Conservation (phyloP, 2,329 filamentous ascomycete genomes). For the Clarireedia monteithiana region DNA sequence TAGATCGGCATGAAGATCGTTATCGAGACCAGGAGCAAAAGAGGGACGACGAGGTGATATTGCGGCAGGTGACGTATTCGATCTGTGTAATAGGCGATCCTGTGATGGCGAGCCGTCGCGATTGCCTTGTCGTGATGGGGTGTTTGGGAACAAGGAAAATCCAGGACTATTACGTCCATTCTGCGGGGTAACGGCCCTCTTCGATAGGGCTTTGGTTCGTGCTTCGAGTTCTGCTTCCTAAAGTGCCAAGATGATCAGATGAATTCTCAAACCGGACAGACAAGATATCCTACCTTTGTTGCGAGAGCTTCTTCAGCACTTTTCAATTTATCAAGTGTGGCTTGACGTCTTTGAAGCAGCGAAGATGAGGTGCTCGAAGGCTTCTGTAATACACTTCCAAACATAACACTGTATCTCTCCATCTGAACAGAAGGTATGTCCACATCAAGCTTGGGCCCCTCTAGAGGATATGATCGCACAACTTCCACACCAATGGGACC, state of each 20-base stretch:
- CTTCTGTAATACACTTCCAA: constrained; percentile 60
- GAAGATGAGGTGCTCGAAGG: constrained; percentile 18
- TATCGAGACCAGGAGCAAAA: constrained; percentile 17
- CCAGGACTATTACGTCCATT: constrained; percentile 37
- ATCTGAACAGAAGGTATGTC: constrained; percentile 74
- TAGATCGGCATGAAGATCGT: constrained; percentile 19
- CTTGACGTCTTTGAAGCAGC: constrained; percentile 50
- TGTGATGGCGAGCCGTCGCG: constrained; percentile 9
- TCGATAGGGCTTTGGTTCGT: constrained; percentile 20
- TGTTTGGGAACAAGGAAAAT: constrained; percentile 32
- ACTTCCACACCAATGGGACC: constrained; percentile 11
- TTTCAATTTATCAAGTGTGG: constrained; percentile 49
- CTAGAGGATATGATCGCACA: constrained; percentile 4
- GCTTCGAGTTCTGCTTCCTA: constrained; percentile 32
- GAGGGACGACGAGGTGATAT: constrained; percentile 38
- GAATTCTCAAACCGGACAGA: constrained; percentile 7
- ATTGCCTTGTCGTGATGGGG: constrained; percentile 16
- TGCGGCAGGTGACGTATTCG: constrained; percentile 47
- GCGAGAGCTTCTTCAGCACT: constrained; percentile 40
- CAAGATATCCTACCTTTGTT: constrained; percentile 28
- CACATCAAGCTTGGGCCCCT: constrained; percentile 52
- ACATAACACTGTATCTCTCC: constrained; percentile 94
- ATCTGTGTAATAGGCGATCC: constrained; percentile 32
- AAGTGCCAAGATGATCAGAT: constrained; percentile 16
- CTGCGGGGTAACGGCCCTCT: constrained; percentile 43